phyloP scores from a whole-genome alignment of 306 rosid species.

The Cicer cuneatum region DNA sequence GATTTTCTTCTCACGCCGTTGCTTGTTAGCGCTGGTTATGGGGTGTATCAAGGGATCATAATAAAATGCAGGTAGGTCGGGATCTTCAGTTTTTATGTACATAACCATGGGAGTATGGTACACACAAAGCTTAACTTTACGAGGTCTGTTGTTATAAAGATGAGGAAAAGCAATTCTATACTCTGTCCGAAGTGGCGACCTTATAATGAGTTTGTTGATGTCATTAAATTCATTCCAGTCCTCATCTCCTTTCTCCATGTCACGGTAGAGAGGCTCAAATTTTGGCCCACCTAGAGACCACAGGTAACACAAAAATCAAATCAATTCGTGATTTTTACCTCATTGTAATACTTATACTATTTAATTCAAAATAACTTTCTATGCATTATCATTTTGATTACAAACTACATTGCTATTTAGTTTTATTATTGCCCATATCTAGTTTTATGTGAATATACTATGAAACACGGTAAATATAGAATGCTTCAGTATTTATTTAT shows the following conservation, averaged over 20 bases:
- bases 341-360: slow-evolving; percentile 1
- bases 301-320: slow-evolving; percentile 26
- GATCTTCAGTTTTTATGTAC: slow-evolving; percentile 98
- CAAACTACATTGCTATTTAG: slow-evolving; percentile 9
- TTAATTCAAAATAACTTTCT: neutral
- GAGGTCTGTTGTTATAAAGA: slow-evolving; percentile 97
- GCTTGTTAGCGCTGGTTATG: slow-evolving; percentile 91
- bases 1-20: slow-evolving; percentile 81
- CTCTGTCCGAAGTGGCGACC: slow-evolving; percentile 98
- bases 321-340: slow-evolving; percentile 11
- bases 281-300: slow-evolving; percentile 89
- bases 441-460: slow-evolving; percentile 7
- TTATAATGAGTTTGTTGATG: slow-evolving; percentile 94
- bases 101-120: slow-evolving; percentile 98
- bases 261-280: slow-evolving; percentile 97
- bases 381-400: slow-evolving; percentile 5
- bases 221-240: slow-evolving; percentile 99
- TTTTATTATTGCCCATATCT: neutral
- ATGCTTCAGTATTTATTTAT: neutral
- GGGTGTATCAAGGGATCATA: slow-evolving; percentile 99
- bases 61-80: slow-evolving; percentile 97
- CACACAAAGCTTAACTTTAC: slow-evolving; percentile 93
- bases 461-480: neutral
- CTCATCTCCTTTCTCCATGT: slow-evolving; percentile 99
- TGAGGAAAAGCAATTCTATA: slow-evolving; percentile 98